Base-by-base conservation (phyloP, 2,329 filamentous ascomycete species). In the Aspergillus proliferans region DNA sequence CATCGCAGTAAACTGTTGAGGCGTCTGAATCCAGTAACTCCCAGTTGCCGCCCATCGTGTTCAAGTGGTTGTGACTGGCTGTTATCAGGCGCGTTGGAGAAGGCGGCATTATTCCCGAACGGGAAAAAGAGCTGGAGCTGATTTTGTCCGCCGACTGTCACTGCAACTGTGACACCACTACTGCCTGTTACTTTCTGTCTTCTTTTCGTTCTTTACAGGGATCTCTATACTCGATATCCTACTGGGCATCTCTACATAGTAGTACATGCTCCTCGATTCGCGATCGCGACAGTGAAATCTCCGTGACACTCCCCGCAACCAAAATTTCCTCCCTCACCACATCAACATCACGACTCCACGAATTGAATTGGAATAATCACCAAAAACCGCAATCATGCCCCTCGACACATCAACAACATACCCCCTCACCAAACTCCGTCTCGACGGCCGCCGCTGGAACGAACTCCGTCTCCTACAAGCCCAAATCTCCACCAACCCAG, bases 401-500 rank as follows among this genome's bases (percentile, higher is more conserved):
- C 88, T 97, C 68, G 92, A 96, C 72, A 95, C 90, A 6, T 92
- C 88, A 10, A 90, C 88, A 46, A 90, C 88, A 53, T 97, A 96
- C 77, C 83, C 84, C 45, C 82, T 96, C 53, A 90, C 89, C 53
- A 86, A 93, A 47, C 79, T 91, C 54, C 86, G 87, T 64, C 84
- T 88, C 57, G 92, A 87, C 65, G 87, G 87, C 52, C 85, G 93
- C 52, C 84, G 93, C 60, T 98, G 93, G 93, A 97, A 98, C 74
- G 93, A 98, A 70, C 82, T 98, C 36, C 89, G 93, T 24, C 84
- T 88, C 6, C 80, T 95, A 45, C 84, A 89, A 64, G 92, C 87
- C 43, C 88, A 94, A 71, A 90, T 98, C 65, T 87, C 86, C 53
- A 96, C 90, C 1, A 93, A 96, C 71, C 86, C 91, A 52, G 86